phyloP scores from a whole-genome alignment of 2,329 filamentous ascomycete species.

The Didymella pomorum region DNA sequence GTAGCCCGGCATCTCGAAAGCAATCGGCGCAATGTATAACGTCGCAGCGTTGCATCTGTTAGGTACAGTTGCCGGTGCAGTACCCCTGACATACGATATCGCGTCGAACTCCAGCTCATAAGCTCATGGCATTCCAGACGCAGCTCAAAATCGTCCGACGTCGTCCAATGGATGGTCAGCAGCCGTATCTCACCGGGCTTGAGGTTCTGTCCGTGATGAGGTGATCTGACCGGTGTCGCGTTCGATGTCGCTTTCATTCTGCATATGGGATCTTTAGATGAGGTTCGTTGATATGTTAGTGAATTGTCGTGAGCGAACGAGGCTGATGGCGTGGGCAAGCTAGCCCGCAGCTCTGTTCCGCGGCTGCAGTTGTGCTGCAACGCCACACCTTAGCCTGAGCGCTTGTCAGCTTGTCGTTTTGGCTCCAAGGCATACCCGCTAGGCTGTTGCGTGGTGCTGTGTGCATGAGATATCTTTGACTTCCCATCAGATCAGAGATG shows the following conservation, averaged over 20 bases:
- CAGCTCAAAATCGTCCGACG: background rate
- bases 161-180: background rate
- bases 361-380: background rate
- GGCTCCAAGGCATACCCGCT: too few relatives aligned
- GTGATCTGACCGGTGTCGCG: background rate
- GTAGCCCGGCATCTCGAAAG: conserved; percentile 9
- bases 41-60: conserved; percentile 7
- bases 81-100: conserved; percentile 18
- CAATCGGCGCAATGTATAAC: conserved; percentile 1
- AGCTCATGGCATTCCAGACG: background rate
- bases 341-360: too few relatives aligned
- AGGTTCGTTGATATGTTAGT: background rate
- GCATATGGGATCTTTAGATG: too few relatives aligned
- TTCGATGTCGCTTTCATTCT: background rate
- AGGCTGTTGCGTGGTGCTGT: background rate
- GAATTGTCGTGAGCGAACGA: background rate
- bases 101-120: conserved; percentile 8
- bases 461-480: background rate
- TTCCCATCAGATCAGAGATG: background rate
- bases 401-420: background rate
- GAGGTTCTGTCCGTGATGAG: background rate
- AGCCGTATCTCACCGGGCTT: conserved; percentile 4
- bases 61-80: background rate
- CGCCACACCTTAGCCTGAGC: background rate
- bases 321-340: background rate